Evolutionary conservation across 257 asterid species (phyloP).

Genomic region (Solanum neorickii): DNA sequence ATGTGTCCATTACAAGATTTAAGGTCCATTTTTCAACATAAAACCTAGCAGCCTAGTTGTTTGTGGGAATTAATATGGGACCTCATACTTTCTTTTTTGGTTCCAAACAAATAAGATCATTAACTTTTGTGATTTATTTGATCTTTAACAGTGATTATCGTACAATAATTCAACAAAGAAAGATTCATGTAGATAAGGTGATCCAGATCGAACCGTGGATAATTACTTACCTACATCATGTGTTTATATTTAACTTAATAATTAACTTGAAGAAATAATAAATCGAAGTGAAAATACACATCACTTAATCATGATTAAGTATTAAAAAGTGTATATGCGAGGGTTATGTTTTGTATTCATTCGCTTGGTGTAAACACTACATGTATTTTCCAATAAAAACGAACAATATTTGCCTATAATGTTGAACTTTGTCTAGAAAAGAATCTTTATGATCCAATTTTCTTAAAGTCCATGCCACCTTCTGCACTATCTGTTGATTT

Average conservation of each 20-base stretch:
- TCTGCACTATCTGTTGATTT: neutral
- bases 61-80: conserved; percentile 13
- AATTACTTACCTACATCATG: neutral
- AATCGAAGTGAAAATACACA: neutral
- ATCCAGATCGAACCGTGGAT: neutral
- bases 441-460: neutral
- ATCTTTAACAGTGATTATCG: neutral
- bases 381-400: neutral
- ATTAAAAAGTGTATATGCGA: neutral
- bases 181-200: conserved; percentile 5
- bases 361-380: neutral
- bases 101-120: conserved; percentile 13
- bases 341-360: neutral
- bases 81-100: conserved; percentile 9
- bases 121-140: conserved; percentile 9
- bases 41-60: neutral
- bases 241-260: neutral
- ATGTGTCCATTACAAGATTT: conserved; percentile 3
- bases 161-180: neutral
- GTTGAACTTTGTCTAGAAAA: conserved; percentile 2
- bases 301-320: neutral
- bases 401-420: neutral
- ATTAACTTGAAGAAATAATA: neutral
- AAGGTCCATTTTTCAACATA: neutral
- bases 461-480: conserved; percentile 3